Conservation (phyloP, 2,329 filamentous ascomycete species). For the Rhinocladiella similis region DNA sequence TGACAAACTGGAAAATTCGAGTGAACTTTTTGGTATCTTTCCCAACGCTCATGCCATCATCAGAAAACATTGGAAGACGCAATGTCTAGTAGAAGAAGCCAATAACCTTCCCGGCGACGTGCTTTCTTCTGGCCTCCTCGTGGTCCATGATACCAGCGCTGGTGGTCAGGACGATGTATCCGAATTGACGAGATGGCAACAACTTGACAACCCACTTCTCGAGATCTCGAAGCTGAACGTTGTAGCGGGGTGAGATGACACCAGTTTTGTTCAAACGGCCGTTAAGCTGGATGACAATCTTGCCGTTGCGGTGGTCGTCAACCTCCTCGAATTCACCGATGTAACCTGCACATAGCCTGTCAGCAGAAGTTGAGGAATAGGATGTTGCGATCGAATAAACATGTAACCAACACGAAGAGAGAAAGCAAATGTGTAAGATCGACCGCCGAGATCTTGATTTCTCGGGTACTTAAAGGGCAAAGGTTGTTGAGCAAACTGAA, state of each 20-base stretch:
- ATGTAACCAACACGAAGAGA: constrained; percentile 70
- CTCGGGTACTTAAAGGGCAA: constrained; percentile 99
- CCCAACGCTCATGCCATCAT: constrained; percentile 22
- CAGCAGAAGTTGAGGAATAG: constrained; percentile 42
- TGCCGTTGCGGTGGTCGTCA: constrained; percentile 98
- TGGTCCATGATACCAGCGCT: constrained; percentile 99
- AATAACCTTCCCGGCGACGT: constrained; percentile 98
- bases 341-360: constrained; percentile 69
- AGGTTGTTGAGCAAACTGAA: constrained; percentile 75
- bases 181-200: constrained; percentile 98
- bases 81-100: constrained; percentile 93
- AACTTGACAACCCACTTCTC: constrained; percentile 99
- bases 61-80: background rate
- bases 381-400: constrained; percentile 93
- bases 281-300: constrained; percentile 99
- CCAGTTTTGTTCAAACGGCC: constrained; percentile 99
- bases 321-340: constrained; percentile 99
- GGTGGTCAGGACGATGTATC: constrained; percentile 98
- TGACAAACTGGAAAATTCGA: background rate
- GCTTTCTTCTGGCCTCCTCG: constrained; percentile 98
- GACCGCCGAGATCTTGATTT: constrained; percentile 71
- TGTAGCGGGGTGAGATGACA: constrained; percentile 99
- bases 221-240: constrained; percentile 94
- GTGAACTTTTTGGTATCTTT: constrained; percentile 24
- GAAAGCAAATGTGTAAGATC: constrained; percentile 90